Evolutionary conservation across 352 stramenopile species (phyloP), one percentile per base, ranked within the genome.

Genomic region (Phytophthora niederhauseri): DNA sequence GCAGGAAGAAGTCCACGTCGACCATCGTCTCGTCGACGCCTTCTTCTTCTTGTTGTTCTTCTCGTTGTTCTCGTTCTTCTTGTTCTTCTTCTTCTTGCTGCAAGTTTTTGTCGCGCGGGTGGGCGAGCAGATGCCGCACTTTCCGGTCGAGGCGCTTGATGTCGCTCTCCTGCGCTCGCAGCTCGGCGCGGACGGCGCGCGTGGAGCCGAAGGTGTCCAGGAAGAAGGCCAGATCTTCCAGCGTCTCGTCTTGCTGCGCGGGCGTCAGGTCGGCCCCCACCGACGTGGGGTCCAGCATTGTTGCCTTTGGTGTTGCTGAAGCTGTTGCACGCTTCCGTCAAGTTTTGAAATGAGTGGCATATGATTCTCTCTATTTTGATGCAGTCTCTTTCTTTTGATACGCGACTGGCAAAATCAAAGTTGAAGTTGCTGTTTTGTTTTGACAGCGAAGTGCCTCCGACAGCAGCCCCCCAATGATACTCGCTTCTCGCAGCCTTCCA

Each of bases 1-100:
- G 36, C 36, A 70, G n/a, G 49, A 70, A 70, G 63, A 69, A 69
- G 22, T 19, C 11, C 20, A 68, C 8, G 43, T 63, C 61, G 11
- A 20, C 15, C 15, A 64, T 19, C n/a, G 36, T 58, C 30, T 62
- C 48, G 19, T 69, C 54, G 45, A 7, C 45, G 9, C 5, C 43
- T 15, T 28, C 43, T 12, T 26, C 11, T 8, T 17, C n/a, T 26
- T 51, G 6, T 17, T 15, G 0, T 51, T 51, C 45, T 14, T 26
- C 12, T 8, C 15, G 3, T 24, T 49, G 0, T 26, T 51, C 4
- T 51, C 41, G 14, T 26, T 15, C n/a, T 28, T 50, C n/a, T 28
- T 6, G 1, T 28, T 26, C 7, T 51, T 51, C 45, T 51, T 26
- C n/a, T 51, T 51, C 45, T 51, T 51, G 45, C n/a, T 51, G 45